Percentiles rank a stretch among this genome's conserved stretches.
phyloP scores from a whole-genome alignment of 805 yeast genomes.

The Zygosaccharomyces lentus region DNA sequence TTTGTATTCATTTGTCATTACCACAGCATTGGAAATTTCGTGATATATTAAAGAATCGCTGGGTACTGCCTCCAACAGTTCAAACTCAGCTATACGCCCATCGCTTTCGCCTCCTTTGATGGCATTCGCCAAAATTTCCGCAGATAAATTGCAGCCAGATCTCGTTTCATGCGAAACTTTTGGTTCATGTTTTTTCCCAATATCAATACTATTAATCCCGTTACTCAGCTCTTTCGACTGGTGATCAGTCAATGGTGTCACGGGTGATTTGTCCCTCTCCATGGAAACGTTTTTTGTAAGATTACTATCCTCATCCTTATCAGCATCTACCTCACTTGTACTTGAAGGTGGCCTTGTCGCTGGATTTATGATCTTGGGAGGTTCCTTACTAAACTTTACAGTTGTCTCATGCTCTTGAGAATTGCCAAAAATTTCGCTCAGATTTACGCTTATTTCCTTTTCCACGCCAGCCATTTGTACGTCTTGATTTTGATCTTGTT shows the following conservation, averaged over 20 bases:
- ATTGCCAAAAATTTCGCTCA: conserved; percentile 28
- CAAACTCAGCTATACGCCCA: neutral
- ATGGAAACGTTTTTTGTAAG: conserved; percentile 6
- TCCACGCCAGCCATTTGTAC: conserved; percentile 11
- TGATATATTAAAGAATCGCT: conserved; percentile 14
- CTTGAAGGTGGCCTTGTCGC: conserved; percentile 11
- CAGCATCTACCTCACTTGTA: neutral
- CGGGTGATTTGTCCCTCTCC: conserved; percentile 14
- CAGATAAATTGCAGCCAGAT: conserved; percentile 2
- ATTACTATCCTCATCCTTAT: conserved; percentile 2
- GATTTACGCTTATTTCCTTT: conserved; percentile 15
- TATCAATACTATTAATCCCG: conserved; percentile 18
- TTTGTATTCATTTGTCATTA: conserved; percentile 3
- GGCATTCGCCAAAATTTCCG: conserved; percentile 10
- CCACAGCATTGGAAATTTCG: conserved; percentile 12
- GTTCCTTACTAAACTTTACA: conserved; percentile 27
- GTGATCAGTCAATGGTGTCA: conserved; percentile 14
- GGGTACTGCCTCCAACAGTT: conserved; percentile 7
- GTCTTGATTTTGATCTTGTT: conserved; percentile 6
- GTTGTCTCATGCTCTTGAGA: conserved; percentile 20
- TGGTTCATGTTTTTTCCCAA: conserved; percentile 5
- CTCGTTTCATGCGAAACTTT: neutral
- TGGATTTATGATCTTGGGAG: conserved; percentile 26
- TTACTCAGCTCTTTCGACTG: conserved; percentile 17
- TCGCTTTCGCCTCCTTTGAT: conserved; percentile 1